A percentile compares a stretch with the other conserved stretches of the same genome.
Evolutionary conservation across 805 yeast genomes (phyloP).

Genomic region (Candida bentonensis): DNA sequence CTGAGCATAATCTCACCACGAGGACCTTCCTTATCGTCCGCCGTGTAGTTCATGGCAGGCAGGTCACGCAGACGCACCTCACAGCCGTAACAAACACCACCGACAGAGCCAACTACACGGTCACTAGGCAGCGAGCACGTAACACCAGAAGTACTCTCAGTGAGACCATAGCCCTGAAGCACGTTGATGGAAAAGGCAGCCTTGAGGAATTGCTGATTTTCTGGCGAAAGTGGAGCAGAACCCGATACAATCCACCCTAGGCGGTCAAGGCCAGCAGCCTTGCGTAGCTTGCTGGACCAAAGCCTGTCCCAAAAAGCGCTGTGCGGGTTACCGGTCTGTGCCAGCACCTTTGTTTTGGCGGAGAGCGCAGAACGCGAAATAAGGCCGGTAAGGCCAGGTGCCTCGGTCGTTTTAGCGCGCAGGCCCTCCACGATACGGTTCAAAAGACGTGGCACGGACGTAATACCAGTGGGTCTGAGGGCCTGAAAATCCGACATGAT

Average conservation of each 20-base stretch:
- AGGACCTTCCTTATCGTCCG: constrained; percentile 27
- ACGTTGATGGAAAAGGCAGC: constrained; percentile 43
- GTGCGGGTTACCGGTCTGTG: constrained; percentile 27
- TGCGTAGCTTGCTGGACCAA: constrained; percentile 30
- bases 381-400: constrained; percentile 31
- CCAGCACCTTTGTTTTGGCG: constrained; percentile 24
- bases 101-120: constrained; percentile 38
- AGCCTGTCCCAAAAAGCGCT: constrained; percentile 24
- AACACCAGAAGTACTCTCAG: constrained; percentile 60
- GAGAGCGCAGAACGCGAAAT: constrained; percentile 27
- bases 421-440: constrained; percentile 50
- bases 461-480: constrained; percentile 38
- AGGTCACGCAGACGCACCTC: constrained; percentile 51
- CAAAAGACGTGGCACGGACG: constrained; percentile 51
- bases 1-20: constrained; percentile 50
- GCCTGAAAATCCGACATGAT: constrained; percentile 44
- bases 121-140: constrained; percentile 30
- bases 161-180: constrained; percentile 63
- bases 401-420: constrained; percentile 32
- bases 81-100: constrained; percentile 38
- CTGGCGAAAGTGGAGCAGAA: constrained; percentile 58
- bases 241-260: constrained; percentile 33
- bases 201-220: constrained; percentile 45
- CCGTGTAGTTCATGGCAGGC: constrained; percentile 45
- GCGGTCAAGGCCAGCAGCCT: constrained; percentile 35